Base-by-base conservation (phyloP, 2,329 filamentous ascomycete genomes). In the Epicoccum sorghinum region DNA sequence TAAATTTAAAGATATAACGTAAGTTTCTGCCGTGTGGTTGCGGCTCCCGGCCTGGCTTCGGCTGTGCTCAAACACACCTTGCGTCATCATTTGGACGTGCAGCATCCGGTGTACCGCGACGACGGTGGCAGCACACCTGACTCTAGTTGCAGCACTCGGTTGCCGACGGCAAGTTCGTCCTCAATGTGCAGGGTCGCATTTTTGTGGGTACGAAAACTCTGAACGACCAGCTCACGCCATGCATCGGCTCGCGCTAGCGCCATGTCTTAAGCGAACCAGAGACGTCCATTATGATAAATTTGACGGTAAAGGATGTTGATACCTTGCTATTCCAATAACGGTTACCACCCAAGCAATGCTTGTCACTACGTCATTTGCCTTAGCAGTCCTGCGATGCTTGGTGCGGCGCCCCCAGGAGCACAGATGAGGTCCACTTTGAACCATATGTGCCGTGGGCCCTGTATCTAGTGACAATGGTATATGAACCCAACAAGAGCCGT, bases 291-390 rank as follows among this genome's bases (percentile, higher is more conserved):
- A 37, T 38, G 56, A 59, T 4, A n/a, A 33, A 13, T n/a, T 50
- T 60, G 55, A 47, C 51, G 44, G 42, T 57, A 36, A 55, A 50
- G 24, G 33, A 38, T 30, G 41, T 23, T 47, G 39, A 40, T 43
- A 40, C 32, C 35, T 43, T 45, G 41, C 50, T 44, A 48, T 45
- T 44, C 22, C 14, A 43, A 32, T 27, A 46, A 38, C 38, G 48
- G 46, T 24, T 43, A 36, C 37, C 49, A 33, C 41, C 46, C 29
- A 52, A 49, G 33, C 54, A 50, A 40, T 45, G 35, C 39, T 44
- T 48, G 38, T 25, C 12, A 32, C 32, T 54, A 59, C 58, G 60
- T 62, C 61, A 62, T 46, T 41, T 53, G 49, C 45, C 57, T 59
- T 51, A 43, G 48, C 47, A 52, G 38, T 44, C 35, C 23, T 23